Evolutionary conservation across 2,329 filamentous ascomycete species (phyloP), one percentile per base, ranked within the genome.

Genomic region (Nemania sp.): DNA sequence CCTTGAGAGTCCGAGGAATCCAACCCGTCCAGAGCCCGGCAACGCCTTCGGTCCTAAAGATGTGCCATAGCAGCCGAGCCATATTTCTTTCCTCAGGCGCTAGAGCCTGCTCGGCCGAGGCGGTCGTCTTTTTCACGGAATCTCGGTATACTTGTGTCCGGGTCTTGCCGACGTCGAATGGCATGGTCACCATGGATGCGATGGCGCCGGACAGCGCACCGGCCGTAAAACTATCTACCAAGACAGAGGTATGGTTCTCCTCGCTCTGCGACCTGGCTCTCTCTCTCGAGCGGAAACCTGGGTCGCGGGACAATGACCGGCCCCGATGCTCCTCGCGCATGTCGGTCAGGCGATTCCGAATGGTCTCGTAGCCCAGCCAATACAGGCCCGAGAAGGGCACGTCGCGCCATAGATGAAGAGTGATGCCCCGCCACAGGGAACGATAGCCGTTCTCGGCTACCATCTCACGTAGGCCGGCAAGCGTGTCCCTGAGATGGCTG

Each of bases 141-240:
- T 94, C 86, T 42, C 82, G 81, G 64, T 86, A 87, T 0, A 97
- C 86, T 70, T 99, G 94, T 54, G 92, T 92, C 17, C 94, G 81
- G 4, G 94, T 99, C 77, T 99, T 99, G 63, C 94, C 94, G 0
- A 99, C 94, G 66, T 99, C 94, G 65, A 99, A 99, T 0, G 94
- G 94, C 54, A 90, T 97, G 0, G 94, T 99, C 17, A 94, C 79
- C 19, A 97, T 81, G 1, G 93, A 92, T 0, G 94, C 91, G 23
- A 94, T 80, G 0, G 89, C 88, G 3, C 94, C 94, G 0, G 92
- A 94, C 2, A 82, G 71, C 0, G 91, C 91, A 15, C 94, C 94
- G 0, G 93, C 90, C 15, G 91, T 75, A 67, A 97, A 99, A 64
- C 90, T 94, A 72, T 97, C 93, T 22, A 89, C 73, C 49, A 97